These are phyloP conservation scores for Deuterostichococcus epilithicus DNA, from an alignment of 139 green algal species.

Conservation along the genomic window DNA sequence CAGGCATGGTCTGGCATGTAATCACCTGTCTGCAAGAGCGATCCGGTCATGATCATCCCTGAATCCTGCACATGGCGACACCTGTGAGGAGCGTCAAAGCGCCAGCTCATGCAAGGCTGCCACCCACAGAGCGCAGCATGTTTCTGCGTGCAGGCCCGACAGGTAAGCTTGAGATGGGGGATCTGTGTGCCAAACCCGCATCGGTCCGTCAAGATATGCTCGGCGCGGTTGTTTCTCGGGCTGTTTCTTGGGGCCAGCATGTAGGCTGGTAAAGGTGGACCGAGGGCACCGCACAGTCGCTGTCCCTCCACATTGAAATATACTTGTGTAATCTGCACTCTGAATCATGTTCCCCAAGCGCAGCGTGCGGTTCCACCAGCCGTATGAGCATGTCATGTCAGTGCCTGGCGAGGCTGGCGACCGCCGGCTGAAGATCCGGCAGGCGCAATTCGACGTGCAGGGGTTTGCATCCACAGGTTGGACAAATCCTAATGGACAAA, in stretches of 20 bases:
- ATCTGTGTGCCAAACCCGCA: neutral
- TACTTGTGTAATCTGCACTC: neutral
- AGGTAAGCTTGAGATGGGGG: neutral
- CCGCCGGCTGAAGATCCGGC: conserved; percentile 41
- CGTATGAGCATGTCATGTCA: conserved; percentile 47
- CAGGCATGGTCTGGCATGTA: conserved; percentile 1
- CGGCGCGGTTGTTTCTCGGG: neutral
- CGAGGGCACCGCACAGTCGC: no score
- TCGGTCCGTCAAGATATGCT: conserved; percentile 7
- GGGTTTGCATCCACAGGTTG: conserved; percentile 62
- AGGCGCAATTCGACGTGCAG: conserved; percentile 41
- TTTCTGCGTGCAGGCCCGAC: neutral
- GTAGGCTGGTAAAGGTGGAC: no score
- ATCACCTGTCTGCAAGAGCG: neutral
- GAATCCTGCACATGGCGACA: neutral
- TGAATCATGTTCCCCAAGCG: neutral
- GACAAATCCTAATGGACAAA: neutral
- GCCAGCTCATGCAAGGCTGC: no score
- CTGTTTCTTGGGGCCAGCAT: no score
- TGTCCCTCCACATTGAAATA: neutral
- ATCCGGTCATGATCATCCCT: neutral
- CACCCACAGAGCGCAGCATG: neutral
- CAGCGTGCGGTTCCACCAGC: conserved; percentile 53
- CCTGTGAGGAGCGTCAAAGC: neutral
- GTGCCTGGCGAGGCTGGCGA: neutral